Percentiles rank a stretch among this genome's conserved stretches.
These are phyloP conservation scores for Linanthus parryae DNA, from an alignment of 148 eudicot species.

Conservation along the genomic window DNA sequence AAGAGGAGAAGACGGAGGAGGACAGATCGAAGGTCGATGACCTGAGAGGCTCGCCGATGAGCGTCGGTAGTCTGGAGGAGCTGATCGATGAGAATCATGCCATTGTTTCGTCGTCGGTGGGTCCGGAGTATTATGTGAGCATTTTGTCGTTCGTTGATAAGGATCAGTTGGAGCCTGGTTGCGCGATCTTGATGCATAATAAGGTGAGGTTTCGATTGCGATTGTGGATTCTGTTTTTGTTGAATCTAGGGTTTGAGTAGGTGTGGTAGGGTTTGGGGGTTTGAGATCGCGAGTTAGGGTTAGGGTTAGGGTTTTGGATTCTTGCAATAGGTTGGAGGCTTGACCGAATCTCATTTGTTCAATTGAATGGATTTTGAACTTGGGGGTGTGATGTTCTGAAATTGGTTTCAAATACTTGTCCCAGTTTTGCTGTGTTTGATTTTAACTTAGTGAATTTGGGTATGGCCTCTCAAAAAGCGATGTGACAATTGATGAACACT, in stretches of 20 bases:
- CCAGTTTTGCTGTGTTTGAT: too few species aligned
- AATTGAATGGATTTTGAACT: too few species aligned
- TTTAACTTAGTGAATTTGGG: too few species aligned
- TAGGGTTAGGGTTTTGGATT: too few species aligned
- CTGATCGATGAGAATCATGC: slow-evolving; percentile 98
- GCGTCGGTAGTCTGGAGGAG: slow-evolving; percentile 91
- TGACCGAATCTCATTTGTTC: too few species aligned
- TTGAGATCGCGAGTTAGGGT: too few species aligned
- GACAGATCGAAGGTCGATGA: slow-evolving; percentile 90
- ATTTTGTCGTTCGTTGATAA: slow-evolving; percentile 84
- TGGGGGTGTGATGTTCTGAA: too few species aligned
- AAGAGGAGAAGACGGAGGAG: slow-evolving; percentile 95
- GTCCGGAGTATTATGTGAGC: slow-evolving; percentile 94
- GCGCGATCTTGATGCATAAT: slow-evolving; percentile 92
- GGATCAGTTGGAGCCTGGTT: slow-evolving; percentile 97
- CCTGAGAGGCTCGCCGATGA: slow-evolving; percentile 90
- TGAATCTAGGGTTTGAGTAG: background rate
- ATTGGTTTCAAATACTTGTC: too few species aligned
- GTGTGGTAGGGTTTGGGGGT: background rate
- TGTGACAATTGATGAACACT: too few species aligned
- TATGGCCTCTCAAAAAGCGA: too few species aligned
- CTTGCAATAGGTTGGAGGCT: too few species aligned
- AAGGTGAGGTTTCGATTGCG: slow-evolving; percentile 41
- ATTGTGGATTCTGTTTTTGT: slow-evolving; percentile 8
- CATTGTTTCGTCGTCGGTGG: slow-evolving; percentile 82